Base-by-base conservation (phyloP, 2,329 filamentous ascomycete species). In the Diaporthe sp. region DNA sequence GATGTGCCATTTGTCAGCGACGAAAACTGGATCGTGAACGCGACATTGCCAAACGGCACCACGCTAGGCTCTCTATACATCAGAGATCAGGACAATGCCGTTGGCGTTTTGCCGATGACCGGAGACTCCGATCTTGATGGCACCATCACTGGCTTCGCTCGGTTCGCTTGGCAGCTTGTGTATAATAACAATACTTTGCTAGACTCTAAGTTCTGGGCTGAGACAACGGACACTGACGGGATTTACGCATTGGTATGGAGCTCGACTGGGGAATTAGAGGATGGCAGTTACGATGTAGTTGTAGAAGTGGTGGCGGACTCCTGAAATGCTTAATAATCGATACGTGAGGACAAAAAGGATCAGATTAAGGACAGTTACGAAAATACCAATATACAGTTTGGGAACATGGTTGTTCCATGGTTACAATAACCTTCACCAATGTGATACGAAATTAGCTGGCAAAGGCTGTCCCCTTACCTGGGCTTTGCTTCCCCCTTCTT, bases 1-100 rank as follows among this genome's bases (percentile, higher is more conserved):
- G 63, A 68, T 15, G 44, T 51, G 34, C 44, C 63, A 7, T 74
- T 76, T 3, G 78, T 79, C 42, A 79, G 75, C 20, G 78, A 71
- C n/a, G 76, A 78, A 57, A 78, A 77, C 55, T 79, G 78, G 78
- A 77, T 79, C 12, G 78, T 73, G 31, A 79, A 78, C 34, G 78
- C 75, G 12, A 76, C 76, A 3, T 77, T 78, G 17, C 51, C 71
- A 4, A 79, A 79, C 34, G 75, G 76, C 1, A 78, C 77, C 5
- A 12, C 34, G 3, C 3, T 61, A 37, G 58, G 58, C 20, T 42
- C 58, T 42, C 58, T 61, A 1, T 42, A 42, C 12, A 61, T 61
- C 34, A 61, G 58, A 61, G 58, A 60, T 8, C 57, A 39, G 20
- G 31, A 61, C 58, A 61, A 61, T 42, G 34, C 58, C 22, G 58